phyloP scores from a whole-genome alignment of 2,329 filamentous ascomycete genomes.

The Calonectria hongkongensis region DNA sequence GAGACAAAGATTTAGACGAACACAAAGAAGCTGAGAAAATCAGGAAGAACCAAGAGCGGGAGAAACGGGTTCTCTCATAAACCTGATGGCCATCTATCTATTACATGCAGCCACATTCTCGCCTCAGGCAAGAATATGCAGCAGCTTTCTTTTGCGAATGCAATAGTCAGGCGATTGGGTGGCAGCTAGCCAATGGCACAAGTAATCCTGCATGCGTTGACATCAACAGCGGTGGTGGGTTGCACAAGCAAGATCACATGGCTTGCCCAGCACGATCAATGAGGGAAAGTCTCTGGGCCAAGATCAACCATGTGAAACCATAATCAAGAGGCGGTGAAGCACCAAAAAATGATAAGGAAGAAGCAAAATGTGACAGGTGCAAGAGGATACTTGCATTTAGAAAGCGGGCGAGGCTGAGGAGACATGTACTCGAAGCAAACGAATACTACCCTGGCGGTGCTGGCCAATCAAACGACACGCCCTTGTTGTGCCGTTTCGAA shows the following conservation, averaged over 20 bases:
- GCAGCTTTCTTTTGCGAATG: background rate
- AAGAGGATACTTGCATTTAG: background rate
- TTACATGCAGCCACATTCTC: slow-evolving; percentile 1
- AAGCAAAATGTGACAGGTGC: background rate
- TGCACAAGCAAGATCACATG: background rate
- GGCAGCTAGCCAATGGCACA: background rate
- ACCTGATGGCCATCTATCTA: background rate
- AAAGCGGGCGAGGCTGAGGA: background rate
- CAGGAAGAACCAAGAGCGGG: background rate
- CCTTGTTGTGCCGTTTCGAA: slow-evolving; percentile 34
- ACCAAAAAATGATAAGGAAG: background rate
- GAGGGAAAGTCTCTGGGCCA: background rate
- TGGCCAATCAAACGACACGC: background rate
- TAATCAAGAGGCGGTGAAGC: background rate
- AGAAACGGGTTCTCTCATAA: background rate
- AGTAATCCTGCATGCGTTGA: background rate
- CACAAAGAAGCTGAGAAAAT: background rate
- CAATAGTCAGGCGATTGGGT: background rate
- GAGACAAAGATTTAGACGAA: background rate
- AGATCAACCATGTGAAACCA: background rate
- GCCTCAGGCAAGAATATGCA: slow-evolving; percentile 5
- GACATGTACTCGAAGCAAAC: background rate
- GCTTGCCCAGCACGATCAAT: background rate
- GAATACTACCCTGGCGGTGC: background rate
- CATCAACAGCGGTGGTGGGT: background rate